A percentile compares a stretch with the other conserved stretches of the same genome.
Evolutionary conservation across 257 asterid genomes (phyloP).

Genomic region (Fraxinus cuspidata): DNA sequence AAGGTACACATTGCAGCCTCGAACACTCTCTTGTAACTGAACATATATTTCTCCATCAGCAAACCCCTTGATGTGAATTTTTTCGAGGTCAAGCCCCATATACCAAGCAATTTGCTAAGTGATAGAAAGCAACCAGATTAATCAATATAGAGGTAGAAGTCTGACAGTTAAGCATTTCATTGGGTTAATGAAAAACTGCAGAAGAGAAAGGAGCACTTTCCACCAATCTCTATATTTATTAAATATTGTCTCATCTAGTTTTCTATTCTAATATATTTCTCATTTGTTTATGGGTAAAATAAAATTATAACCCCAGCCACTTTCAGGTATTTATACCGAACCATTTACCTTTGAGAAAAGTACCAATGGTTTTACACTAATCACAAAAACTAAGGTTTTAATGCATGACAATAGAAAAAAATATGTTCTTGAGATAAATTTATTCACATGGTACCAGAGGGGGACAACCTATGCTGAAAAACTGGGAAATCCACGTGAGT

Average conservation of each 20-base stretch:
- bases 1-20: conserved; percentile 85
- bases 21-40: conserved; percentile 92
- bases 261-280: neutral
- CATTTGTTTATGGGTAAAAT: too few species aligned
- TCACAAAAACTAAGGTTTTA: neutral
- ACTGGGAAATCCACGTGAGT: neutral
- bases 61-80: conserved; percentile 64
- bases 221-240: neutral
- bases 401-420: neutral
- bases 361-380: too few species aligned
- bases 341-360: too few species aligned
- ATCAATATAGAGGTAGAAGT: conserved; percentile 16
- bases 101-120: conserved; percentile 85
- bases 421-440: neutral
- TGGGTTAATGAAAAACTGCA: neutral
- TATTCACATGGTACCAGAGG: neutral
- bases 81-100: conserved; percentile 86
- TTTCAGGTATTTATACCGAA: too few species aligned
- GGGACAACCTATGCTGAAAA: neutral
- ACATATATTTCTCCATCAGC: conserved; percentile 96
- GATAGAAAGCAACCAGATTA: conserved; percentile 16
- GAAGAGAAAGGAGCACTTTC: neutral
- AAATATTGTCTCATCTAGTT: neutral
- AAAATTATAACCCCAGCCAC: too few species aligned
- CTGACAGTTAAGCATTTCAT: neutral